Base-by-base conservation (phyloP, 495 filamentous ascomycete species). In the Bombardia bombarda region DNA sequence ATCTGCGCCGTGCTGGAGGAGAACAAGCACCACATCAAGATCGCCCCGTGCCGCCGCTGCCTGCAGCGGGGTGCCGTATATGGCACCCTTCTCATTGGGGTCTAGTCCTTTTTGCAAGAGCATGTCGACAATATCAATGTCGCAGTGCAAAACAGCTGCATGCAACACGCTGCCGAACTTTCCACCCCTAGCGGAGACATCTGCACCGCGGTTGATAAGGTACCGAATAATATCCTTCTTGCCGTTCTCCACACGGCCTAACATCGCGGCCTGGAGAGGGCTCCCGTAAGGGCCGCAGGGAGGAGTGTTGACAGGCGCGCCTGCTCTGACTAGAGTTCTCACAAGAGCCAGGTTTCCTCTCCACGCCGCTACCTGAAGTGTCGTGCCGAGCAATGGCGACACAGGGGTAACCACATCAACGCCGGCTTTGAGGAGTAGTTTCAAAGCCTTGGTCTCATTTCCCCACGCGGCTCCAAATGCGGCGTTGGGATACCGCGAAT, bases 1-100 rank as follows among this genome's bases (percentile, higher is more conserved):
- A 33, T 59, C 47, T 7, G 56, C 58, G 6, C 63, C 63, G 9
- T 52, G 40, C 17, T 46, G 43, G 17, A 66, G 9, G 4, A 66
- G 38, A 9, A 34, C 18, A 10, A 43, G 30, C 6, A 21, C 28
- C 17, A 22, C 21, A 9, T 35, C 21, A 7, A 34, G 3, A 3
- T 6, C 16, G 5, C 40, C 40, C 7, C 13, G 3, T 18, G 40
- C 26, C 7, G 26, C 26, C 2, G 40, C 40, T 2, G 40, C 40
- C 26, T 43, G 40, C 4, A 43, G 40, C 4, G 40, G 28, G 5
- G 28, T 33, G 10, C 17, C 5, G 17, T 43, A 34, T 9, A 20
- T 35, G 23, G 10, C 19, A 17, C 8, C 40, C 19, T 9, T 6
- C 18, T 33, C 28, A 20, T 42, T 51, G 24, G 20, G 24, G 23